A percentile compares a stretch with the other conserved stretches of the same genome.
Conservation (phyloP, 2,329 filamentous ascomycete genomes). For the Didymella lethalis region DNA sequence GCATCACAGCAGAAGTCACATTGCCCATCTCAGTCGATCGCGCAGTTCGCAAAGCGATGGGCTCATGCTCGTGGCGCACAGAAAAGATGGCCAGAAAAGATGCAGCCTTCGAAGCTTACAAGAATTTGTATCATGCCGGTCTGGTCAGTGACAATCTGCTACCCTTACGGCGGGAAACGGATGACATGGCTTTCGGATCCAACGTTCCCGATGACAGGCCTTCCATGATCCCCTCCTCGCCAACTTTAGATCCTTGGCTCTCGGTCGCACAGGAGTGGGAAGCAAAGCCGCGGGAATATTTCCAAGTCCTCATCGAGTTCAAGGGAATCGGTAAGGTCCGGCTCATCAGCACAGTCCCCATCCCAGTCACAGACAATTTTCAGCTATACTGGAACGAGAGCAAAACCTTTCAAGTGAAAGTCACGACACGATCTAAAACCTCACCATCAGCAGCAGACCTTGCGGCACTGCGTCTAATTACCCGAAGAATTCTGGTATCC, state of each 20-base stretch:
- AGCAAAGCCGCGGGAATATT: constrained; percentile 26
- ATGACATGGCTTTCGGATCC: constrained; percentile 32
- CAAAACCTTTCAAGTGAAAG: constrained; percentile 31
- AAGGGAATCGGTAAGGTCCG: constrained; percentile 27
- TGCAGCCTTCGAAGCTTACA: constrained; percentile 82
- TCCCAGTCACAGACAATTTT: constrained; percentile 33
- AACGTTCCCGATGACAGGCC: constrained; percentile 38
- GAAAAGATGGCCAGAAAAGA: constrained; percentile 80
- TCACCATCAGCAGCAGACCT: constrained; percentile 29
- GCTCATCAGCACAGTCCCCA: constrained; percentile 31
- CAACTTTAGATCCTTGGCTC: constrained; percentile 45
- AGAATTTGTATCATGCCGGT: constrained; percentile 71
- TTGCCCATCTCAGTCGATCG: constrained; percentile 76
- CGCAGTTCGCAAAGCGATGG: constrained; percentile 63
- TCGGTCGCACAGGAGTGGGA: constrained; percentile 26
- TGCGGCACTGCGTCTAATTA: constrained; percentile 31
- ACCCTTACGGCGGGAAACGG: constrained; percentile 59
- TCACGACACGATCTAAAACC: constrained; percentile 20
- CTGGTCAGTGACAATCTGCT: constrained; percentile 81
- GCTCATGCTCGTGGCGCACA: constrained; percentile 68
- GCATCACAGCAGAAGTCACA: constrained; percentile 67
- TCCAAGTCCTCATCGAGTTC: constrained; percentile 32
- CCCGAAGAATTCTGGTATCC: constrained; percentile 37
- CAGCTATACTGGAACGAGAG: constrained; percentile 45
- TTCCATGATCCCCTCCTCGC: constrained; percentile 35